These are phyloP conservation scores for Cladosporium sp. DNA, from an alignment of 2,329 filamentous ascomycete species.

Conservation along the genomic window DNA sequence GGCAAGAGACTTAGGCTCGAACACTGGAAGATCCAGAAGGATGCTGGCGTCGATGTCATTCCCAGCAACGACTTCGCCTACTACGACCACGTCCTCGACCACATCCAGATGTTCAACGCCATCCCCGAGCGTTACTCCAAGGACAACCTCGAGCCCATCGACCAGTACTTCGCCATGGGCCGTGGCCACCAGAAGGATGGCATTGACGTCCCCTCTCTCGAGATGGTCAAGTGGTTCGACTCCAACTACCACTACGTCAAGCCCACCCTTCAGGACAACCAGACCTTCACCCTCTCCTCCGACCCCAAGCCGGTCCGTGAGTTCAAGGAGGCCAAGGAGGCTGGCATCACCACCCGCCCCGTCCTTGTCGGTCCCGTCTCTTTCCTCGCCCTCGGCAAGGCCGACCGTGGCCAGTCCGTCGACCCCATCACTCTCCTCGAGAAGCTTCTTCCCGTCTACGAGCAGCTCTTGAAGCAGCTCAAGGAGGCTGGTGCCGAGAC, in stretches of 20 bases:
- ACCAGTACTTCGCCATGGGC: slow-evolving; percentile 99
- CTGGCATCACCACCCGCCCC: slow-evolving; percentile 85
- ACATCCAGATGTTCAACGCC: slow-evolving; percentile 96
- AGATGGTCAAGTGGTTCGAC: slow-evolving; percentile 99
- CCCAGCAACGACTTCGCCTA: slow-evolving; percentile 99
- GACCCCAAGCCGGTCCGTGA: slow-evolving; percentile 91
- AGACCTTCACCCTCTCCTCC: slow-evolving; percentile 83
- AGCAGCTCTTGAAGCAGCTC: slow-evolving; percentile 85
- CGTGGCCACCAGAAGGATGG: slow-evolving; percentile 95
- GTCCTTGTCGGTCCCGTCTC: slow-evolving; percentile 94
- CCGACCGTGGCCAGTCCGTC: slow-evolving; percentile 89
- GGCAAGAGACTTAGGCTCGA: slow-evolving; percentile 93
- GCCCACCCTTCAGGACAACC: slow-evolving; percentile 94
- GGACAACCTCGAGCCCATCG: slow-evolving; percentile 79
- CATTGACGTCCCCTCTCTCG: slow-evolving; percentile 78
- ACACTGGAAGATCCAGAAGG: slow-evolving; percentile 99
- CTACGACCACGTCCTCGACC: slow-evolving; percentile 96
- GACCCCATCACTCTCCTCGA: slow-evolving; percentile 90
- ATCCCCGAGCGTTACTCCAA: slow-evolving; percentile 90
- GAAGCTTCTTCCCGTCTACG: slow-evolving; percentile 91
- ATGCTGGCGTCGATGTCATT: slow-evolving; percentile 94
- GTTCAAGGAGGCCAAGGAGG: slow-evolving; percentile 97
- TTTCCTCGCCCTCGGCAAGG: slow-evolving; percentile 96
- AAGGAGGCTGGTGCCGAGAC: slow-evolving; percentile 94
- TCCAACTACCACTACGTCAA: slow-evolving; percentile 99